Evolutionary conservation across 2,329 filamentous ascomycete species (phyloP), one percentile per base, ranked within the genome.

Genomic region (Clonostachys byssicola): DNA sequence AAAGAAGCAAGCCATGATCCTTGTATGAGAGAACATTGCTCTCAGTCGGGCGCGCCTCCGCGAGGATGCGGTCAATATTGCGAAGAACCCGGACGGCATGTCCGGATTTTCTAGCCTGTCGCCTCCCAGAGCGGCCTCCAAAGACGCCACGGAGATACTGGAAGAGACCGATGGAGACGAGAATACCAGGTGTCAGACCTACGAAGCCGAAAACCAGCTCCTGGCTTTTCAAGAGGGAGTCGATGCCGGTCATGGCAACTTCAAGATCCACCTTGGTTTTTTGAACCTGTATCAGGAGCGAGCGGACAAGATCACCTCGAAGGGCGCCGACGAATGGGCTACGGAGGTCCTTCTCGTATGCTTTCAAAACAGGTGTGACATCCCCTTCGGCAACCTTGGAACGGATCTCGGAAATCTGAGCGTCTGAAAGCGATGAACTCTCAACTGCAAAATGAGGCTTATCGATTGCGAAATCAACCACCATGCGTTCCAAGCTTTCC

Each of bases 211-310:
- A 99, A 20, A 99, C 89, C 43, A 99, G 78, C 63, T 99, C 92
- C 62, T 99, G 94, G 60, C 92, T 96, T 71, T 94, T 96, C 49
- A 99, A 77, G 34, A 99, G 78, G 34, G 90, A 83, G 72, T 99
- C 92, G 54, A 99, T 99, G 16, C 94, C 94, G 50, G 88, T 90
- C 71, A 99, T 92, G 13, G 94, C 94, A 51, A 97, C 85, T 66
- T 99, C 94, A 12, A 99, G 84, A 60, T 99, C 94, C 9, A 99
- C 94, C 72, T 99, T 99, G 18, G 94, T 97, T 76, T 99, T 99
- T 61, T 99, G 94, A 36, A 99, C 86, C 62, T 99, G 94, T 47
- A 99, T 97, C 41, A 99, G 75, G 30, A 99, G 80, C 5, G 92
- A 91, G 45, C 92, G 85, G 35, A 97, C 80, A 30, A 99, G 77